Base-by-base conservation (phyloP, 1,139 yeast genomes). In the Meyerozyma smithsonii region DNA sequence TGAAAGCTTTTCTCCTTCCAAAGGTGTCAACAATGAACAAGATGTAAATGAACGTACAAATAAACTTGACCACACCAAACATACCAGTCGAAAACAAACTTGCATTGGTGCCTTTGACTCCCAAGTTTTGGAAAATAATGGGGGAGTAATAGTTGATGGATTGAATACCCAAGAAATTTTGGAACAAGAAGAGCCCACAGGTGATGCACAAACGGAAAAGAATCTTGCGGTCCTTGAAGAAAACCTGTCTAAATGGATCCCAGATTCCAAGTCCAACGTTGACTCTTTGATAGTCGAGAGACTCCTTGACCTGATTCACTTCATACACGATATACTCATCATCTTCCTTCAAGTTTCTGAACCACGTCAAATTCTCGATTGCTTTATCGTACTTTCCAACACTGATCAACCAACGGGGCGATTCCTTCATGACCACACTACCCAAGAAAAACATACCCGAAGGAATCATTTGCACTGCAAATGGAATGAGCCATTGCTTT, bases 61-160 rank as follows among this genome's bases (percentile, higher is more conserved):
- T 53, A 42, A 64, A 64, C 45, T 67, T 67, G 37, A 66, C 71
- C 41, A 66, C 69, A 4, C 72, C 73, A 46, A 67, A 66, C 64
- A 66, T 57, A 25, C 74, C 74, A 1, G 73, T 66, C 21, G 72
- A 65, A 42, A 68, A 66, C 35, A 67, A 56, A 5, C 70, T 57
- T 17, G 70, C 60, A 42, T 62, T 64, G 4, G 68, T 63, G 16
- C 72, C 72, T 46, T 64, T 58, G 30, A 66, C 63, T 12, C 72
- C 72, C 45, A 69, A 56, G 25, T 63, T 61, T 34, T 58, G 54
- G 48, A 70, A 70, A 40, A 70, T 61, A 26, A 58, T 59, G 15
- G 75, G 74, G 8, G 74, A 66, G 52, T 70, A 70, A 49, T 70
- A 70, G 50, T 69, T 70, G 50, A 69, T 67, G 8, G 70, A 63